These are phyloP conservation scores for Piloderma croceum DNA, from an alignment of 768 basidiomycete genomes.

Conservation along the genomic window DNA sequence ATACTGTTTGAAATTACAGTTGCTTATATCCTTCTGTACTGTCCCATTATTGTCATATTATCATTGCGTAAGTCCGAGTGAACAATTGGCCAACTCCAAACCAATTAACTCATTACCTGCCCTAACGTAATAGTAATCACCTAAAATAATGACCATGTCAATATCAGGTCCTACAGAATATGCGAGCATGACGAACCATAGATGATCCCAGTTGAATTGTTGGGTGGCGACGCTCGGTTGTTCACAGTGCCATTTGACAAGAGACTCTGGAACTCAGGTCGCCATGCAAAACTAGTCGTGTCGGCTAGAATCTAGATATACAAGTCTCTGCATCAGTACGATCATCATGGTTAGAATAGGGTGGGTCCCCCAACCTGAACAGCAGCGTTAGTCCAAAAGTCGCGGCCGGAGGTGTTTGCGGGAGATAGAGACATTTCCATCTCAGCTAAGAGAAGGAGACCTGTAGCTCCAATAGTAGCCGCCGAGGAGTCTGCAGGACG, in stretches of 20 bases:
- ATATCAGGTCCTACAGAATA: background rate
- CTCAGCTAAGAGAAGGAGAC: constrained; percentile 50
- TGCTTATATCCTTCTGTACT: too few relatives aligned
- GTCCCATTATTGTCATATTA: too few relatives aligned
- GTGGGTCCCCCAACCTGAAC: constrained; percentile 35
- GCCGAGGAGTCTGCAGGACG: constrained; percentile 68
- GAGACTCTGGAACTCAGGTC: constrained; percentile 55
- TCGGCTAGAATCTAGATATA: constrained; percentile 41
- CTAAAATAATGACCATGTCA: constrained; percentile 25
- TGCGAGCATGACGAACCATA: constrained; percentile 31
- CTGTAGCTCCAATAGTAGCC: constrained; percentile 56
- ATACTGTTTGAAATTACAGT: too few relatives aligned
- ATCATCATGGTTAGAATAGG: too few relatives aligned
- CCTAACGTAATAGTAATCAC: constrained; percentile 59
- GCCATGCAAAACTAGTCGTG: constrained; percentile 51
- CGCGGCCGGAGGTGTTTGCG: constrained; percentile 24
- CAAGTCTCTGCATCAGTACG: too few relatives aligned
- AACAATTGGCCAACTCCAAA: too few relatives aligned
- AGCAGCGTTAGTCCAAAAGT: constrained; percentile 44
- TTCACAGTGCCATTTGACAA: constrained; percentile 65
- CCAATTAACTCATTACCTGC: constrained; percentile 54
- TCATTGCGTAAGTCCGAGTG: too few relatives aligned
- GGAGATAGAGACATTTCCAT: constrained; percentile 31
- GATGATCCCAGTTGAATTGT: constrained; percentile 56
- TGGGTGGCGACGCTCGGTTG: constrained; percentile 38